Conservation (phyloP, 352 stramenopile species). For the Pythium vanterpoolii region DNA sequence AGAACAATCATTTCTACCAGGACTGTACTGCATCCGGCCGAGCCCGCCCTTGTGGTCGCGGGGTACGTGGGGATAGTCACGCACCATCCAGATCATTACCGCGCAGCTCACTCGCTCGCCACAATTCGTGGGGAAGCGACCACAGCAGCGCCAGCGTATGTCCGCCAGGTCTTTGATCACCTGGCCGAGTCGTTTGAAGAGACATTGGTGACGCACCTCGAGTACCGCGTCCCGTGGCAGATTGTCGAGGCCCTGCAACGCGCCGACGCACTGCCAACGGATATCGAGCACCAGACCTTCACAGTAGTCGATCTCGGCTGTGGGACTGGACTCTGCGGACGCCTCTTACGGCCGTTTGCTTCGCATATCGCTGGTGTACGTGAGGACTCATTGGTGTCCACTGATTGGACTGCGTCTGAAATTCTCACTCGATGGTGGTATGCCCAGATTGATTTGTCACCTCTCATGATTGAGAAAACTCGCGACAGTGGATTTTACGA, state of each 20-base stretch:
- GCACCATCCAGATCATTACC: slow-evolving; percentile 37
- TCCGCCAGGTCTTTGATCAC: slow-evolving; percentile 76
- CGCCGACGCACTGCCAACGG: slow-evolving; percentile 30
- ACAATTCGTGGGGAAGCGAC: slow-evolving; percentile 49
- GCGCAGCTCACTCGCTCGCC: slow-evolving; percentile 59
- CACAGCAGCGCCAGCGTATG: slow-evolving; percentile 58
- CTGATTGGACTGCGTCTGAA: background rate
- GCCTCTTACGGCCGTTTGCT: slow-evolving; percentile 54
- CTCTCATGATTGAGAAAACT: slow-evolving; percentile 80
- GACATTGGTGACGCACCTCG: slow-evolving; percentile 72
- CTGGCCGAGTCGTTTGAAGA: slow-evolving; percentile 78
- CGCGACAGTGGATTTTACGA: slow-evolving; percentile 61
- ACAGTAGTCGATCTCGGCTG: slow-evolving; percentile 62
- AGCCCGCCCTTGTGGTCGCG: slow-evolving; percentile 46
- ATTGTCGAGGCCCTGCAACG: slow-evolving; percentile 62
- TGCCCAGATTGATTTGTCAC: slow-evolving; percentile 69
- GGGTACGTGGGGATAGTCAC: slow-evolving; percentile 51
- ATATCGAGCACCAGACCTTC: slow-evolving; percentile 19
- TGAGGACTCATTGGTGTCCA: background rate
- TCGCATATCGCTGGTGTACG: slow-evolving; percentile 55
- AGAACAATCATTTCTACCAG: slow-evolving; percentile 18
- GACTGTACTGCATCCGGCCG: slow-evolving; percentile 57
- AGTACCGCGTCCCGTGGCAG: slow-evolving; percentile 80
- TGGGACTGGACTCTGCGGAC: slow-evolving; percentile 74
- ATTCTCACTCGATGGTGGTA: background rate